Percentiles rank a stretch among this genome's conserved stretches.
These are phyloP conservation scores for Artemisia argyi DNA, from an alignment of 129 eudicot genomes.

Conservation along the genomic window DNA sequence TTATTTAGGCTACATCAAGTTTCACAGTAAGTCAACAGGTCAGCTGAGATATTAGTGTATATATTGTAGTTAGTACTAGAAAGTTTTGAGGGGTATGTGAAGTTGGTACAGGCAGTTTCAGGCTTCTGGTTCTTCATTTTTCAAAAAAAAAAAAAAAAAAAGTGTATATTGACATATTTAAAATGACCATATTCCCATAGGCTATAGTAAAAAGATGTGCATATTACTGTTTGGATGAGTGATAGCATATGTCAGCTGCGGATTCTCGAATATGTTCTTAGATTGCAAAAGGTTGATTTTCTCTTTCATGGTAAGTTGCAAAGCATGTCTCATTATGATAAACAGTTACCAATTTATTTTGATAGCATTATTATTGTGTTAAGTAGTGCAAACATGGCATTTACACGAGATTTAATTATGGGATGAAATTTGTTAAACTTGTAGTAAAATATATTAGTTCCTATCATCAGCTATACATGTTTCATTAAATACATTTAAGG, in stretches of 20 bases:
- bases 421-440: background rate
- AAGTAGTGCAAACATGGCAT: background rate
- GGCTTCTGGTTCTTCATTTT: no score
- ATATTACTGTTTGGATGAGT: slow-evolving; percentile 1
- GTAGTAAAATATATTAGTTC: no score
- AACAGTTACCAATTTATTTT: background rate
- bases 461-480: no score
- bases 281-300: background rate
- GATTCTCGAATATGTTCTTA: background rate
- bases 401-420: background rate
- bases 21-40: background rate
- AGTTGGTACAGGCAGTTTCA: no score
- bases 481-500: no score
- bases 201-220: no score
- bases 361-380: background rate
- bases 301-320: background rate
- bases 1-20: background rate
- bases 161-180: no score
- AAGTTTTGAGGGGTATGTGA: no score
- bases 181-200: no score
- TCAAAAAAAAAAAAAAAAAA: no score
- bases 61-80: no score
- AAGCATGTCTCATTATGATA: background rate
- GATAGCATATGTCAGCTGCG: background rate
- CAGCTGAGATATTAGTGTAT: no score